Percentiles rank a stretch among this genome's conserved stretches.
phyloP scores from a whole-genome alignment of 2,329 filamentous ascomycete genomes.

The Nigrospora sphaerica region DNA sequence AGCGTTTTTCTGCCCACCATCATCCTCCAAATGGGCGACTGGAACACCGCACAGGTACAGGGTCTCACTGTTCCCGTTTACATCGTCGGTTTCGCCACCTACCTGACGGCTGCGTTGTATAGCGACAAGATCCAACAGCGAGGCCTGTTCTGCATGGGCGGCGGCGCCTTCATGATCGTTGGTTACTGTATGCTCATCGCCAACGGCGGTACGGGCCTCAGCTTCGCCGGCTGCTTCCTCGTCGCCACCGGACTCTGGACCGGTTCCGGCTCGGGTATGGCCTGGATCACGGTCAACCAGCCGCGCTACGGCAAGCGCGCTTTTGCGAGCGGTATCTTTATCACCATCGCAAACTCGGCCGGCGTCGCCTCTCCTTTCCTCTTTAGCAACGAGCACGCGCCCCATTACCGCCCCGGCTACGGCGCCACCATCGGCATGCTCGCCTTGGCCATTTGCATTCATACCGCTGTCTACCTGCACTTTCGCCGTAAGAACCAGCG shows the following conservation, averaged over 20 bases:
- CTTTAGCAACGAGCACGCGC: constrained; percentile 34
- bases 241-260: constrained; percentile 54
- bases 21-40: constrained; percentile 53
- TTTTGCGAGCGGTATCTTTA: constrained; percentile 52
- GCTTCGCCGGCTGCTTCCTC: constrained; percentile 57
- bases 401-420: constrained; percentile 42
- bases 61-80: constrained; percentile 65
- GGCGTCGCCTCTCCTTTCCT: constrained; percentile 58
- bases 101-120: constrained; percentile 48
- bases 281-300: constrained; percentile 45
- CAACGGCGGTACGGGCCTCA: constrained; percentile 44
- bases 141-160: constrained; percentile 44
- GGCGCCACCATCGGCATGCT: constrained; percentile 43
- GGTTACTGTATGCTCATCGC: constrained; percentile 56
- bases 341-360: constrained; percentile 54
- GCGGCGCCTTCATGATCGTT: constrained; percentile 41
- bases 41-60: constrained; percentile 51
- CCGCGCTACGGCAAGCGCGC: constrained; percentile 60
- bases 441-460: constrained; percentile 19
- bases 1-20: constrained; percentile 64
- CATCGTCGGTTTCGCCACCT: constrained; percentile 52
- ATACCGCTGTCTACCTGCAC: constrained; percentile 17
- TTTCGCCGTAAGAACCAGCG: constrained; percentile 26
- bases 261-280: constrained; percentile 25
- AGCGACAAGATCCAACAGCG: constrained; percentile 51